Conservation (phyloP, 2,329 filamentous ascomycete genomes). For the Curvularia hawaiiensis region DNA sequence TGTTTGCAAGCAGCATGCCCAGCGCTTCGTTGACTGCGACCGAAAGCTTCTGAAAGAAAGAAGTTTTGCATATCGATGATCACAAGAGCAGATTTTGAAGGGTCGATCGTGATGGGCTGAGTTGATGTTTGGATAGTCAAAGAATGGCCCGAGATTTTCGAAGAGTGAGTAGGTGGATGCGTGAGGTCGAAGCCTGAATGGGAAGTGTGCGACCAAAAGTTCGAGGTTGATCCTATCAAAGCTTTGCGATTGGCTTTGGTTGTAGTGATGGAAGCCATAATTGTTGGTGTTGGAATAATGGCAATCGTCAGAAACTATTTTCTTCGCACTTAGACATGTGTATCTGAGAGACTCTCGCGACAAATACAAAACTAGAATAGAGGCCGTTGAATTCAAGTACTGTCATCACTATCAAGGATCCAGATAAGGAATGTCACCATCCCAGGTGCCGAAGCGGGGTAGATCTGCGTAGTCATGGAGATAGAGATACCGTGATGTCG, state of each 20-base stretch:
- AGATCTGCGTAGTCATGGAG: slow-evolving; percentile 20
- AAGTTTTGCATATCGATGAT: slow-evolving; percentile 55
- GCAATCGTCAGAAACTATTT: background rate
- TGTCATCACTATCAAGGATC: slow-evolving; percentile 11
- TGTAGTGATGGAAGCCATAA: slow-evolving; percentile 8
- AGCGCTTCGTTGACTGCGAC: slow-evolving; percentile 19
- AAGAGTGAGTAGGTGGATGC: slow-evolving; percentile 43
- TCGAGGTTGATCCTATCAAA: slow-evolving; percentile 49
- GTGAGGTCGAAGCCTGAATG: slow-evolving; percentile 55
- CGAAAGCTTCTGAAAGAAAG: slow-evolving; percentile 43
- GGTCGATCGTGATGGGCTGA: slow-evolving; percentile 40
- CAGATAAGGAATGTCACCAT: slow-evolving; percentile 21
- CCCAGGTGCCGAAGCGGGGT: slow-evolving; percentile 20
- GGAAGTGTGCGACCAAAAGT: slow-evolving; percentile 54
- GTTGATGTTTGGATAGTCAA: slow-evolving; percentile 33
- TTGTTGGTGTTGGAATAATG: background rate
- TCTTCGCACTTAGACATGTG: background rate
- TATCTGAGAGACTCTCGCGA: background rate
- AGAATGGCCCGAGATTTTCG: slow-evolving; percentile 20
- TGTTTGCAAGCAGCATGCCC: slow-evolving; percentile 38
- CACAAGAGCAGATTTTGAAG: slow-evolving; percentile 46
- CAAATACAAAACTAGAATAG: background rate
- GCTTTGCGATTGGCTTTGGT: slow-evolving; percentile 33
- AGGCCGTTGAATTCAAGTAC: background rate
- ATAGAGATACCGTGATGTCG: slow-evolving; percentile 14